Conservation (phyloP, 164 flowering plant species). For the Magnolia changhungtana region DNA sequence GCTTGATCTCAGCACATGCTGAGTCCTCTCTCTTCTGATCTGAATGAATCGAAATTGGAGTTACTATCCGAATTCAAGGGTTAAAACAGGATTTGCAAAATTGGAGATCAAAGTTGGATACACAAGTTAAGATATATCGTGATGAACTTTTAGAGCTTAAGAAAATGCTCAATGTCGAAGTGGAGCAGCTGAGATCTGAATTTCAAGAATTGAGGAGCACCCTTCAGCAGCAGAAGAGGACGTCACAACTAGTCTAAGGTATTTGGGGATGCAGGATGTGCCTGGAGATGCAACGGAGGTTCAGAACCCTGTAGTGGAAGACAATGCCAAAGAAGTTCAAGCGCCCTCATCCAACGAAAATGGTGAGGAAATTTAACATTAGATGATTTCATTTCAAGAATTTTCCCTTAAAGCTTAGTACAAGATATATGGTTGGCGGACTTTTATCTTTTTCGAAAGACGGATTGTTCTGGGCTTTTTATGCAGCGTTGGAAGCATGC, state of each 20-base stretch:
- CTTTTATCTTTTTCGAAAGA: neutral
- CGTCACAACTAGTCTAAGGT: too few relatives aligned
- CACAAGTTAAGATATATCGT: slow-evolving; percentile 72
- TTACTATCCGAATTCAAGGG: slow-evolving; percentile 68
- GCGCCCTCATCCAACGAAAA: neutral
- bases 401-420: neutral
- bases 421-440: too few relatives aligned
- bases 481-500: too few relatives aligned
- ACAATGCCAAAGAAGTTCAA: neutral
- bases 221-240: too few relatives aligned
- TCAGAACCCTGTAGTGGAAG: neutral
- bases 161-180: too few relatives aligned
- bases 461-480: too few relatives aligned
- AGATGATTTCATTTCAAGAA: neutral
- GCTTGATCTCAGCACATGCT: slow-evolving; percentile 23
- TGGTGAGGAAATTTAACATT: neutral
- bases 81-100: slow-evolving; percentile 82
- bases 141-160: too few relatives aligned
- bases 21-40: slow-evolving; percentile 35
- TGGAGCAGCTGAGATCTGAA: too few relatives aligned
- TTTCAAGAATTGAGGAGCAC: too few relatives aligned
- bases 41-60: slow-evolving; percentile 72
- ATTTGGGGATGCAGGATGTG: slow-evolving; percentile 6
- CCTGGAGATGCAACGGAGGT: neutral
- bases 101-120: slow-evolving; percentile 85